These are phyloP conservation scores for Amaranthus palmeri DNA, from an alignment of 148 eudicot species.

Conservation along the genomic window DNA sequence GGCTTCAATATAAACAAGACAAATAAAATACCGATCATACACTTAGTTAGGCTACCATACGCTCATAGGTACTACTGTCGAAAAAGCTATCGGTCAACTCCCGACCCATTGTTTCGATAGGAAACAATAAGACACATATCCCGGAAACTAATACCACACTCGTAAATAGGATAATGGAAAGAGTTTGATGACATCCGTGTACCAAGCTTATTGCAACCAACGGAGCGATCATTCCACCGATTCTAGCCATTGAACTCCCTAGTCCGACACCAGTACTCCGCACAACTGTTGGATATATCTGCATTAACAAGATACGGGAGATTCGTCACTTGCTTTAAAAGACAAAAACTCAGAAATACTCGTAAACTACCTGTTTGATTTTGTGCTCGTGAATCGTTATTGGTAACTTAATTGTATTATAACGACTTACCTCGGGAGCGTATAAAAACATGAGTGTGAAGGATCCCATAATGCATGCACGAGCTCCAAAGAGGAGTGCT, in stretches of 20 bases:
- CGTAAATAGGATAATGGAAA: slow-evolving; percentile 52
- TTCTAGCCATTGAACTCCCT: slow-evolving; percentile 72
- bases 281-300: slow-evolving; percentile 65
- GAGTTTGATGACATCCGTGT: slow-evolving; percentile 56
- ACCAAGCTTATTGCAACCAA: slow-evolving; percentile 66
- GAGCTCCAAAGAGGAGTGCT: slow-evolving; percentile 68
- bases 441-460: slow-evolving; percentile 65
- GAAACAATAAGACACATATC: slow-evolving; percentile 54
- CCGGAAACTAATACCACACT: slow-evolving; percentile 51
- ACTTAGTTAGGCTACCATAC: background rate
- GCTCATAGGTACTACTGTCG: slow-evolving; percentile 14
- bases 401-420: too few relatives aligned
- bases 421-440: slow-evolving; percentile 66
- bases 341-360: too few relatives aligned
- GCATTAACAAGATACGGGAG: background rate
- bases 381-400: too few relatives aligned
- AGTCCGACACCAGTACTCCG: slow-evolving; percentile 75
- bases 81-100: slow-evolving; percentile 38
- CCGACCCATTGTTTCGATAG: slow-evolving; percentile 68
- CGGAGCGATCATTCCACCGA: slow-evolving; percentile 76
- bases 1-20: background rate
- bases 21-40: background rate
- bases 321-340: too few relatives aligned
- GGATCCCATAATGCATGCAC: slow-evolving; percentile 63
- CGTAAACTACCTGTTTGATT: too few relatives aligned